Evolutionary conservation across 108 stramenopile species (phyloP), one percentile per base, ranked within the genome.

Genomic region (Cyclotella atomus): DNA sequence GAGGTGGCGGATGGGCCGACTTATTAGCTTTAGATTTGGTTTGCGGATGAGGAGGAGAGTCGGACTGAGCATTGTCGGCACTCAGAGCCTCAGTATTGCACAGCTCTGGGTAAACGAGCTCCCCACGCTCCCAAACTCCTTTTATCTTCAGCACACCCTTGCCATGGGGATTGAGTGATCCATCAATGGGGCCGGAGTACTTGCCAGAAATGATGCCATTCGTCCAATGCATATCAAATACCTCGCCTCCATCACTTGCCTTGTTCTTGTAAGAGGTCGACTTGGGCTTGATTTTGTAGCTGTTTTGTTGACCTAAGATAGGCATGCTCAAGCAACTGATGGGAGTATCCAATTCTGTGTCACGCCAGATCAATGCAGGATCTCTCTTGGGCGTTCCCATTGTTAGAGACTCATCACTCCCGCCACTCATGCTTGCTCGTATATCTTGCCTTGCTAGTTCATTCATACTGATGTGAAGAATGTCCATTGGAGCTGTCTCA

Each of bases 141-240:
- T 52, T 36, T 20, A 67, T 36, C 16, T 33, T 36, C 12, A 67
- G 10, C 1, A 34, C 53, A 6, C 66, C 66, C 34, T 53, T 67
- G 3, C 66, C 66, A 35, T 67, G 66, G 53, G 66, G 66, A 17
- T 53, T 35, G 15, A 67, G 34, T 14, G 52, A 35, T 20, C 20
- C 24, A 52, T 67, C 44, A 1, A 67, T 35, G 5, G 66, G 66
- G 2, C 66, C 66, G 5, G 66, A 67, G 35, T 67, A 67, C 34
- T 52, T 34, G 0, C 66, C 66, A 20, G 10, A 29, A 28, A 57
- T 1, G 2, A 29, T 32, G 10, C 29, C 29, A 30, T 57, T 29
- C 9, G 28, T 57, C 56, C 56, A 57, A 16, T 0, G 56, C 29
- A 57, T 28, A 57, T 57, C 56, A 30, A 32, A 57, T 1, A 57